phyloP scores from a whole-genome alignment of 2,329 filamentous ascomycete genomes.

The Colletotrichum sp. region DNA sequence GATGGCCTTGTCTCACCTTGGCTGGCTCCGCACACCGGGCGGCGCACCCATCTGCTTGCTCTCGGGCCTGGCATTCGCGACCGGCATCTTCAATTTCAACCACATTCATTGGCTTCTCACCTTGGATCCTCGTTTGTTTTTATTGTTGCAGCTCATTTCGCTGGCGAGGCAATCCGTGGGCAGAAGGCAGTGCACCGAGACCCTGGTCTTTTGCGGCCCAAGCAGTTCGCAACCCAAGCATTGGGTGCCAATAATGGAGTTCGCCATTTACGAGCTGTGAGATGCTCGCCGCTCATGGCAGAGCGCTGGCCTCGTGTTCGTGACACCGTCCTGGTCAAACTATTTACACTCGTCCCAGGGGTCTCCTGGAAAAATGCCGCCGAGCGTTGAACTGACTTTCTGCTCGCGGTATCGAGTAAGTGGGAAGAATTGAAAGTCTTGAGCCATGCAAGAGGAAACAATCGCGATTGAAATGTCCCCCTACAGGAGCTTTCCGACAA shows the following conservation, averaged over 20 bases:
- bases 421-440: neutral
- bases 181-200: neutral
- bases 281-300: neutral
- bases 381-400: neutral
- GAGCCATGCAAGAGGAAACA: neutral
- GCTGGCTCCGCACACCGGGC: neutral
- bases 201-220: constrained; percentile 17
- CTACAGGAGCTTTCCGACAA: neutral
- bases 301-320: constrained; percentile 6
- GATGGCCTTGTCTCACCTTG: constrained; percentile 20
- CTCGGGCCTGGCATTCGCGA: neutral
- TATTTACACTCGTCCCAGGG: neutral
- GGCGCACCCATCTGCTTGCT: neutral
- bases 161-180: constrained; percentile 17
- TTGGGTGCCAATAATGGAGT: constrained; percentile 13
- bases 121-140: constrained; percentile 20
- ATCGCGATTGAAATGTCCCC: neutral
- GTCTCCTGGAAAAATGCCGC: neutral
- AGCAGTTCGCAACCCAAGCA: constrained; percentile 4
- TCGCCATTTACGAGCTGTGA: neutral
- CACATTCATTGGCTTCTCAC: constrained; percentile 15
- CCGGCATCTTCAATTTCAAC: constrained; percentile 3
- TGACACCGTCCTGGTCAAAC: neutral
- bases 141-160: constrained; percentile 28
- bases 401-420: neutral